A percentile compares a stretch with the other conserved stretches of the same genome.
These are phyloP conservation scores for Suillus weaverae DNA, from an alignment of 768 basidiomycete genomes.

Conservation along the genomic window DNA sequence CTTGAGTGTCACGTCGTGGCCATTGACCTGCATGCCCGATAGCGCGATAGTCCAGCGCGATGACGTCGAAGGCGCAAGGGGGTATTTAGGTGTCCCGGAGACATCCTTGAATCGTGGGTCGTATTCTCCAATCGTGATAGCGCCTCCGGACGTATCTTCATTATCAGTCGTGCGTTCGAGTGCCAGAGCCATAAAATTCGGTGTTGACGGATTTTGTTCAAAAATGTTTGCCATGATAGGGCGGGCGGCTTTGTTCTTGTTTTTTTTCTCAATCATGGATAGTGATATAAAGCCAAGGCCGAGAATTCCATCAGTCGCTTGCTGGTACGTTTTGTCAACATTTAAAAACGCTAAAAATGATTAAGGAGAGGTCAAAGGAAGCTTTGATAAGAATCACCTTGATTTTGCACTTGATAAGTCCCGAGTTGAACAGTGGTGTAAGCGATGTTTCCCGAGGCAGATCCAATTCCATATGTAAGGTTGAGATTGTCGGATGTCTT, in stretches of 20 bases:
- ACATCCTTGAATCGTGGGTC: constrained; percentile 35
- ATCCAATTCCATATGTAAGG: constrained; percentile 41
- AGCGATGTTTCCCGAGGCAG: constrained; percentile 35
- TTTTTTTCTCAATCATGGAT: constrained; percentile 21
- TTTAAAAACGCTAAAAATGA: constrained; percentile 22
- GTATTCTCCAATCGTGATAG: constrained; percentile 45
- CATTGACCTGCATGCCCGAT: constrained; percentile 38
- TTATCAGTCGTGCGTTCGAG: constrained; percentile 42
- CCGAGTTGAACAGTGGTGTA: constrained; percentile 39
- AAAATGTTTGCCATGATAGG: constrained; percentile 44
- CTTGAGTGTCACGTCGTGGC: constrained; percentile 23
- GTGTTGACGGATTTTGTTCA: constrained; percentile 30
- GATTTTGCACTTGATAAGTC: constrained; percentile 28
- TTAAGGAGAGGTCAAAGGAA: neutral
- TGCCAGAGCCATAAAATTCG: constrained; percentile 44
- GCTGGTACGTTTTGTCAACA: constrained; percentile 18
- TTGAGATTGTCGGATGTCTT: constrained; percentile 31
- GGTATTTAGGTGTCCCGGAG: constrained; percentile 29
- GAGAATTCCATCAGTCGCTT: constrained; percentile 23
- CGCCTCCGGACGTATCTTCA: constrained; percentile 41
- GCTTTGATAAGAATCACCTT: constrained; percentile 9
- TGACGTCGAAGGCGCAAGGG: constrained; percentile 34
- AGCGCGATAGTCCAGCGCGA: constrained; percentile 45
- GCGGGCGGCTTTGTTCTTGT: constrained; percentile 14
- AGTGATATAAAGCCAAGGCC: constrained; percentile 29